Evolutionary conservation across 1,139 yeast genomes (phyloP).

Genomic region (Hyphopichia khmerensis): DNA sequence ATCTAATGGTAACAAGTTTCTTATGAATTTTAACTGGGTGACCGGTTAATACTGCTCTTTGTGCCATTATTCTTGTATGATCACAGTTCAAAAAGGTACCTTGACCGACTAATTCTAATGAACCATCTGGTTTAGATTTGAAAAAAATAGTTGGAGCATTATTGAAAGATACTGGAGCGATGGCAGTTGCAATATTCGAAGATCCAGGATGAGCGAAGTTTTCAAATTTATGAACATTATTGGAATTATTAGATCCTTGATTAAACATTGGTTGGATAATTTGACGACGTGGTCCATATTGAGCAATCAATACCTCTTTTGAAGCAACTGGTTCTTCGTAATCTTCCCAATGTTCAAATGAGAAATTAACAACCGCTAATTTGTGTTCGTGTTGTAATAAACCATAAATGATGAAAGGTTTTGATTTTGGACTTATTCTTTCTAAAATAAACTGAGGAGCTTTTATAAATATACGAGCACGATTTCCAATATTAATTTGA

Average conservation of each 20-base stretch:
- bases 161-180: constrained; percentile 86
- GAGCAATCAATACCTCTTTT: constrained; percentile 75
- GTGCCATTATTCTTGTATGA: constrained; percentile 79
- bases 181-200: constrained; percentile 74
- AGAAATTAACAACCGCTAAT: constrained; percentile 76
- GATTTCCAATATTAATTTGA: constrained; percentile 66
- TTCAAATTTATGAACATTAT: constrained; percentile 85
- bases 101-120: constrained; percentile 74
- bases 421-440: constrained; percentile 35
- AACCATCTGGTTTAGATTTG: constrained; percentile 46
- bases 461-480: constrained; percentile 56
- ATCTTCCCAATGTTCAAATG: constrained; percentile 86
- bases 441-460: constrained; percentile 57
- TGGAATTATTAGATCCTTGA: constrained; percentile 71
- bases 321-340: constrained; percentile 82
- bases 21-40: constrained; percentile 95
- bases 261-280: constrained; percentile 83
- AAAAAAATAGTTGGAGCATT: constrained; percentile 79
- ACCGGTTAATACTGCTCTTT: constrained; percentile 88
- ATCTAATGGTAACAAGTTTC: constrained; percentile 85
- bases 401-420: constrained; percentile 68
- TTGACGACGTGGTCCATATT: constrained; percentile 91
- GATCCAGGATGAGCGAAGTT: constrained; percentile 80
- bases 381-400: constrained; percentile 85
- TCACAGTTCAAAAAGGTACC: constrained; percentile 90